Conservation (phyloP, 2,329 filamentous ascomycete species). For the Alternaria atra region DNA sequence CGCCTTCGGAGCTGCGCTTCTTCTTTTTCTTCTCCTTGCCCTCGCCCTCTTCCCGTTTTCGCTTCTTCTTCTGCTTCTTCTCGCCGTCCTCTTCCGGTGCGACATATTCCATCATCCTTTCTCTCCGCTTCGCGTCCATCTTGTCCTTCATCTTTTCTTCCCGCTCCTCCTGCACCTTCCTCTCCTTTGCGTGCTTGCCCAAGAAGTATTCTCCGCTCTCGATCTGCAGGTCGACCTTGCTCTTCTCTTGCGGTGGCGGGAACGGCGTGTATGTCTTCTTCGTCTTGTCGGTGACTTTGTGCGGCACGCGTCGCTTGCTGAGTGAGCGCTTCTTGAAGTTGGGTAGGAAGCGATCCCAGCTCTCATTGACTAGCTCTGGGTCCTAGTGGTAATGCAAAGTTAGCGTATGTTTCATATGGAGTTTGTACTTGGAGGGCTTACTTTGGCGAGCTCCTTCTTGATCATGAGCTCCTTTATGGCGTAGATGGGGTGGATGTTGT, state of each 20-base stretch:
- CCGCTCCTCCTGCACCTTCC: slow-evolving; percentile 79
- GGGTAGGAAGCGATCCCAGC: slow-evolving; percentile 94
- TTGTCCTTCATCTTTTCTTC: slow-evolving; percentile 86
- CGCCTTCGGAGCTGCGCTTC: slow-evolving; percentile 37
- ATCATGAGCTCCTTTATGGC: slow-evolving; percentile 97
- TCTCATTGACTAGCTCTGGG: slow-evolving; percentile 83
- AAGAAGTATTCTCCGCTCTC: slow-evolving; percentile 98
- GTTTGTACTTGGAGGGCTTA: not conserved
- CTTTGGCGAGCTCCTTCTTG: slow-evolving; percentile 85
- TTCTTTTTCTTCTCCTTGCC: slow-evolving; percentile 56
- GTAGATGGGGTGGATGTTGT: slow-evolving; percentile 88
- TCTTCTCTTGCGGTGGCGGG: slow-evolving; percentile 96
- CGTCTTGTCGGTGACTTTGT: slow-evolving; percentile 88
- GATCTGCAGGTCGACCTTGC: slow-evolving; percentile 97
- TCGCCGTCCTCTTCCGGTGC: slow-evolving; percentile 79
- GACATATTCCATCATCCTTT: slow-evolving; percentile 85
- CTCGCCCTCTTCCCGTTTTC: slow-evolving; percentile 61
- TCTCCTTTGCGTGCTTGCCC: slow-evolving; percentile 89
- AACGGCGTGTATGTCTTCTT: slow-evolving; percentile 98
- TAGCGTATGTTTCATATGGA: not conserved
- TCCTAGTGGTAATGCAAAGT: slow-evolving; percentile 57
- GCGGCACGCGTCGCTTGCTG: slow-evolving; percentile 81
- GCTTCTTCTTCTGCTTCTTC: slow-evolving; percentile 59
- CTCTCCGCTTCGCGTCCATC: slow-evolving; percentile 86
- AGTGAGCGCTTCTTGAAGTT: slow-evolving; percentile 96